phyloP scores from a whole-genome alignment of 2,329 filamentous ascomycete genomes.

The Coleophoma crateriformis region DNA sequence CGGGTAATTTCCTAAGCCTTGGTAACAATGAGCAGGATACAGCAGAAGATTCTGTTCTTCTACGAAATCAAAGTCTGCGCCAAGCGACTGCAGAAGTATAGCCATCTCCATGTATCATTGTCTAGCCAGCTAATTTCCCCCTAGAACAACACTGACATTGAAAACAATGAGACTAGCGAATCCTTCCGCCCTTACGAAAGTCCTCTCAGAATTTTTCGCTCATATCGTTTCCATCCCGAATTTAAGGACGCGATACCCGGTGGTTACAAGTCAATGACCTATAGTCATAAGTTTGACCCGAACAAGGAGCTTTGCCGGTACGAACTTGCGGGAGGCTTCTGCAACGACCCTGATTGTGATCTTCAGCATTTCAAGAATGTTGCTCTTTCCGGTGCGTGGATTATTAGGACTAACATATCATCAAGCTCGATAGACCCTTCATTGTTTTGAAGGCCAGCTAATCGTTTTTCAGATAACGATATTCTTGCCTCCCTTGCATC shows the following conservation, averaged over 20 bases:
- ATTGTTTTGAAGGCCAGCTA: slow-evolving; percentile 32
- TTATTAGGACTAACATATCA: slow-evolving; percentile 15
- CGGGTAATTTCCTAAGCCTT: slow-evolving; percentile 14
- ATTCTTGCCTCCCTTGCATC: slow-evolving; percentile 68
- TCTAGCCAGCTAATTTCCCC: slow-evolving; percentile 7
- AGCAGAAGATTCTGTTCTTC: slow-evolving; percentile 7
- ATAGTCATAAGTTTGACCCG: slow-evolving; percentile 83
- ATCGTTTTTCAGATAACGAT: slow-evolving; percentile 54
- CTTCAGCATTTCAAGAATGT: slow-evolving; percentile 78
- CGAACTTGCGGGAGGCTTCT: slow-evolving; percentile 65
- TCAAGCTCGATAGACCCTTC: slow-evolving; percentile 16
- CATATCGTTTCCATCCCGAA: slow-evolving; percentile 83
- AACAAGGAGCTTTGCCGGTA: slow-evolving; percentile 69
- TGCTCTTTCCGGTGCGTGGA: slow-evolving; percentile 66
- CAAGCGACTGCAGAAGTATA: slow-evolving; percentile 19
- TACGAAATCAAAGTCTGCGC: slow-evolving; percentile 8
- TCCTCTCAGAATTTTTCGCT: slow-evolving; percentile 75
- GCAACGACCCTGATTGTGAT: slow-evolving; percentile 67
- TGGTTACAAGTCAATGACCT: slow-evolving; percentile 85
- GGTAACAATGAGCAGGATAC: slow-evolving; percentile 19
- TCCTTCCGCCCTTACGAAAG: slow-evolving; percentile 67
- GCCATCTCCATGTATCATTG: not conserved
- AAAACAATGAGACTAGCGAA: slow-evolving; percentile 4
- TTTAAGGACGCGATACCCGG: slow-evolving; percentile 65
- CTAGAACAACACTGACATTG: slow-evolving; percentile 15